Conservation (phyloP, 345 rosid species). For the Erysimum cheiranthoides region DNA sequence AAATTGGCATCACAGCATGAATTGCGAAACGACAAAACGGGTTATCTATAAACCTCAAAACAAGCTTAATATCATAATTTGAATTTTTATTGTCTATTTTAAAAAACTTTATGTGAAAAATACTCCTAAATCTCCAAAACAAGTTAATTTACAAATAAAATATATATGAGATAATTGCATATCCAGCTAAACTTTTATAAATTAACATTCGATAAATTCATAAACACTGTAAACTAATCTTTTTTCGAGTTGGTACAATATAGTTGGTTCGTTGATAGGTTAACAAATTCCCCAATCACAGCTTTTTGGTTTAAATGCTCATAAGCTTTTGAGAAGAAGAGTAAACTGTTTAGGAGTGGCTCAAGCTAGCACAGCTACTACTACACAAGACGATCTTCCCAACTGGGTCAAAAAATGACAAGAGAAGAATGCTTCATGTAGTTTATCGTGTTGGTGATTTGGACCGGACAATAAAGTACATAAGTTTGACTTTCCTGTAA, state of each 20-base stretch:
- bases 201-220: too few species aligned
- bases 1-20: neutral
- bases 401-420: conserved; percentile 73
- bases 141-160: too few species aligned
- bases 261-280: too few species aligned
- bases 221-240: too few species aligned
- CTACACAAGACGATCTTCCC: conserved; percentile 64
- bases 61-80: too few species aligned
- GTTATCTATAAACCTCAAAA: neutral
- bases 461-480: conserved; percentile 90
- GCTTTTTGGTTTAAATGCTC: conserved; percentile 52
- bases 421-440: conserved; percentile 92
- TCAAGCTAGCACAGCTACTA: conserved; percentile 62
- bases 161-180: too few species aligned
- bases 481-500: neutral
- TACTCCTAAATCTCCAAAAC: too few species aligned
- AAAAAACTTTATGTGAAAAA: too few species aligned
- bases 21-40: neutral
- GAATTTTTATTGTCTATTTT: too few species aligned
- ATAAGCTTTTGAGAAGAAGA: conserved; percentile 59
- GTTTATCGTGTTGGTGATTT: conserved; percentile 98
- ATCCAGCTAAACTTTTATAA: too few species aligned
- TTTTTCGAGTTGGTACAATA: too few species aligned
- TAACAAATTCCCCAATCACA: conserved; percentile 62
- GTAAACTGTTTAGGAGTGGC: conserved; percentile 52